phyloP scores from a whole-genome alignment of 2,329 filamentous ascomycete species.

The Colletotrichum horii region DNA sequence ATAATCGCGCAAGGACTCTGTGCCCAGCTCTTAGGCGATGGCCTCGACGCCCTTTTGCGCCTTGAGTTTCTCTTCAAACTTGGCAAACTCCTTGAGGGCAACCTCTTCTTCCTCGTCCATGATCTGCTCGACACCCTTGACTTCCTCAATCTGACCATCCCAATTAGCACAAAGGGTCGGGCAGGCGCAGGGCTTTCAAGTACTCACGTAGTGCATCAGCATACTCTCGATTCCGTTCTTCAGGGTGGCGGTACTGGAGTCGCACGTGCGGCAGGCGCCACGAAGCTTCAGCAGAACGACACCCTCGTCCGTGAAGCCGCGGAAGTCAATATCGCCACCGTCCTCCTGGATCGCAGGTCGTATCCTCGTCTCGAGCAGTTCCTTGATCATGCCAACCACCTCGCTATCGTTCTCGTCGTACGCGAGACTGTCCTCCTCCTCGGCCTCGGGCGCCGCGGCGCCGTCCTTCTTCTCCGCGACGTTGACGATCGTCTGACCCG shows the following conservation, averaged over 20 bases:
- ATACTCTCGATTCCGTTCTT: slow-evolving; percentile 99
- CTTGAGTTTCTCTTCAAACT: slow-evolving; percentile 85
- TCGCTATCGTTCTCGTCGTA: slow-evolving; percentile 93
- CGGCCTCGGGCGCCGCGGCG: slow-evolving; percentile 34
- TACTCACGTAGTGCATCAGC: slow-evolving; percentile 91
- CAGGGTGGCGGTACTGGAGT: slow-evolving; percentile 93
- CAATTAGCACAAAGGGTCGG: slow-evolving; percentile 21
- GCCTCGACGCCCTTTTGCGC: slow-evolving; percentile 51
- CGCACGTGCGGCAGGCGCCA: slow-evolving; percentile 93
- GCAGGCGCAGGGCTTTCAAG: background rate
- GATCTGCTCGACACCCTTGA: slow-evolving; percentile 89
- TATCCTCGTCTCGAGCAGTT: slow-evolving; percentile 93
- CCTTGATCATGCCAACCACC: slow-evolving; percentile 98
- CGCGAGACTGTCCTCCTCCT: slow-evolving; percentile 73
- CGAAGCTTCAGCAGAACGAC: slow-evolving; percentile 86
- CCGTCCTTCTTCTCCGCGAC: slow-evolving; percentile 66
- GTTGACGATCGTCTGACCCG: slow-evolving; percentile 81
- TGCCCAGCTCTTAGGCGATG: background rate
- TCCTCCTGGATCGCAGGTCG: slow-evolving; percentile 96
- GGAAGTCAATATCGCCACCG: slow-evolving; percentile 94
- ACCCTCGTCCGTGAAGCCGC: slow-evolving; percentile 81
- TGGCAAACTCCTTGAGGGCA: slow-evolving; percentile 84
- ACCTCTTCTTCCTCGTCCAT: slow-evolving; percentile 92
- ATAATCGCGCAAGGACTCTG: background rate
- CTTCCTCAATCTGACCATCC: slow-evolving; percentile 82